Evolutionary conservation across 2,329 filamentous ascomycete species (phyloP).

Genomic region (Sporothrix variecibatus): DNA sequence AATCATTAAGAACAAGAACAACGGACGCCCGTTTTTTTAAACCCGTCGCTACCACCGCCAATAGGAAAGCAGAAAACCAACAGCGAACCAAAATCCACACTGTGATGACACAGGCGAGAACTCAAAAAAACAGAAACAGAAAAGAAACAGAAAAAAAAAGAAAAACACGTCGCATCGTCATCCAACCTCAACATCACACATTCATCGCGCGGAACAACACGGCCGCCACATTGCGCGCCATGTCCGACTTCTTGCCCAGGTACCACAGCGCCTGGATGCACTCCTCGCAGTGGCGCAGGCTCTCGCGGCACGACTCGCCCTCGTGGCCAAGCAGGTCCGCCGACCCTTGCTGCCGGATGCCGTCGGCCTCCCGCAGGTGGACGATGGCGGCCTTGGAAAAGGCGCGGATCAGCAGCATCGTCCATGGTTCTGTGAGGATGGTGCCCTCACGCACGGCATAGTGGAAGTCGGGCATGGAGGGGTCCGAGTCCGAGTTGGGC

Average conservation of each 20-base stretch:
- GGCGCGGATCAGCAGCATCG: constrained; percentile 54
- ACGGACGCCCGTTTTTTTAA: neutral
- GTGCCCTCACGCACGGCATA: constrained; percentile 56
- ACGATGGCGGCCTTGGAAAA: constrained; percentile 51
- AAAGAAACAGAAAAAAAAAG: neutral
- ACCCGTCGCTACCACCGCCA: neutral
- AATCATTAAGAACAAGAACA: neutral
- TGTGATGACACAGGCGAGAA: neutral
- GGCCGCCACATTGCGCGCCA: constrained; percentile 44
- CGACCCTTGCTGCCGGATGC: constrained; percentile 34
- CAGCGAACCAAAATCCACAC: neutral
- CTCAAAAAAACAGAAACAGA: neutral
- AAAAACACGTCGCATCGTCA: neutral
- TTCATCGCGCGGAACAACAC: constrained; percentile 70
- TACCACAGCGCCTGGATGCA: constrained; percentile 57
- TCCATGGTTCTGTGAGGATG: constrained; percentile 63
- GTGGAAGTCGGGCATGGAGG: constrained; percentile 49
- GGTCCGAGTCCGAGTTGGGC: constrained; percentile 27
- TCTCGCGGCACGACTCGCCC: constrained; percentile 33
- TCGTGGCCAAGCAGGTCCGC: constrained; percentile 34
- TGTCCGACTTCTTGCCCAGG: constrained; percentile 58
- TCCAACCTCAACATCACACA: constrained; percentile 10
- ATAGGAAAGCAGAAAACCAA: neutral
- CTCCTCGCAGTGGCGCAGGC: constrained; percentile 45
- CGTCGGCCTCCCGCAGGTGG: constrained; percentile 42